Conservation (phyloP, 192 early-diverging fungal species). For the Mortierella antarctica region DNA sequence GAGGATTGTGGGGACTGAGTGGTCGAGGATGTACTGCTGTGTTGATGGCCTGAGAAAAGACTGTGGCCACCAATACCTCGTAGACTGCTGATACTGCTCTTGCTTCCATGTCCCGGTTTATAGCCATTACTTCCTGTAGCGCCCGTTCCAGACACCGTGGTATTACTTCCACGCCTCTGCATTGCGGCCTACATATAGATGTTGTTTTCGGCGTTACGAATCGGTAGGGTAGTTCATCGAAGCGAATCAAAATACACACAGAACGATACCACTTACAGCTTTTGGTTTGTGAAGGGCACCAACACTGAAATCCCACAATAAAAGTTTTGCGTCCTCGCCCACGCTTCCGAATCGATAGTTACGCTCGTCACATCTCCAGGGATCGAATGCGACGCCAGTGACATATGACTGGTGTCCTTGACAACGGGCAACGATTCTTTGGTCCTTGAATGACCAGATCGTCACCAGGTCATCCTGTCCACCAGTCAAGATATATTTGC, state of each 20-base stretch:
- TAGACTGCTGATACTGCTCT: constrained; percentile 42
- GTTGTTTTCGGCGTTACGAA: not conserved
- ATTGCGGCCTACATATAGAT: constrained; percentile 16
- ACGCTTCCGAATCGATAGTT: constrained; percentile 90
- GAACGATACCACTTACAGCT: constrained; percentile 55
- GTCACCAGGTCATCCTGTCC: constrained; percentile 95
- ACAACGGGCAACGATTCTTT: constrained; percentile 84
- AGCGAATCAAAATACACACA: not conserved
- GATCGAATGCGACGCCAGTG: constrained; percentile 86
- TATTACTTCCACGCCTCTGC: constrained; percentile 51
- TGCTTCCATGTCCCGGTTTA: constrained; percentile 41
- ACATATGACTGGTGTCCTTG: constrained; percentile 95
- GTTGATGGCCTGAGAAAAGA: constrained; percentile 40
- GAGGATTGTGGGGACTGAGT: constrained; percentile 4
- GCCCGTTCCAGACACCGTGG: constrained; percentile 26
- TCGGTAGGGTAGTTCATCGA: not conserved
- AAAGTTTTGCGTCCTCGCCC: constrained; percentile 86
- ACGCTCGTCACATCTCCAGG: constrained; percentile 77
- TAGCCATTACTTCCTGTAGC: constrained; percentile 10
- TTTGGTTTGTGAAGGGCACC: constrained; percentile 81
- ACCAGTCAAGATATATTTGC: constrained; percentile 83
- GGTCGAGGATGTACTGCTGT: not conserved
- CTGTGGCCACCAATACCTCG: constrained; percentile 32
- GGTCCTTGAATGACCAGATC: constrained; percentile 86
- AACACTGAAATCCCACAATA: constrained; percentile 96